phyloP scores from a whole-genome alignment of 2,329 filamentous ascomycete genomes.

The Plectosphaerella sp. region DNA sequence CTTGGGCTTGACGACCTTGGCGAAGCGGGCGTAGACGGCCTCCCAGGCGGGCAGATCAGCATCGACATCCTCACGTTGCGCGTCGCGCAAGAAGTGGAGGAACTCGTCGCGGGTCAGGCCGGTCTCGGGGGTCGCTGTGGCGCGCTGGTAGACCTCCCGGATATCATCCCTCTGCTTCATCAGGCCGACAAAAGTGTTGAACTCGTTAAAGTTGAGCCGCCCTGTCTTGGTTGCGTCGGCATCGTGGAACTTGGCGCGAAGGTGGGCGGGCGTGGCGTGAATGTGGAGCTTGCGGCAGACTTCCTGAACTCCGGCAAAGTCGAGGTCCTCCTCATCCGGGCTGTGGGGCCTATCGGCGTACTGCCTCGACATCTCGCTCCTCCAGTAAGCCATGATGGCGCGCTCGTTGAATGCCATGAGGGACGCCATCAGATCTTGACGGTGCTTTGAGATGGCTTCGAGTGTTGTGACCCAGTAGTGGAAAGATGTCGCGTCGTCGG shows the following conservation, averaged over 20 bases:
- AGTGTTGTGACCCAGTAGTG: constrained; percentile 80
- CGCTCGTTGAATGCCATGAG: constrained; percentile 81
- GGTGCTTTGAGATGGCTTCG: constrained; percentile 77
- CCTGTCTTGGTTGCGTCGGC: constrained; percentile 64
- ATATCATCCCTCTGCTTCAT: constrained; percentile 85
- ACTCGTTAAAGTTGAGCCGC: constrained; percentile 72
- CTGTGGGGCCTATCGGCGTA: constrained; percentile 46
- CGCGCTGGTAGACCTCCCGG: constrained; percentile 62
- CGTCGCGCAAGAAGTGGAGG: constrained; percentile 65
- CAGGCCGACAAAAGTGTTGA: constrained; percentile 75
- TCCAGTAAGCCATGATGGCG: constrained; percentile 81
- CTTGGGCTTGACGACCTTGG: constrained; percentile 49
- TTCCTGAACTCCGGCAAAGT: constrained; percentile 73
- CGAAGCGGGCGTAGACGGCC: constrained; percentile 65
- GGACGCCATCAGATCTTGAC: constrained; percentile 86
- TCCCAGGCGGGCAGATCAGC: constrained; percentile 64
- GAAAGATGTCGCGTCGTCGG: constrained; percentile 67
- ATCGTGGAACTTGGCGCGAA: constrained; percentile 69
- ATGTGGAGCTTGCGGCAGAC: constrained; percentile 90
- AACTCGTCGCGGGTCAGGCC: constrained; percentile 74
- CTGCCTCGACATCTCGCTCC: constrained; percentile 72
- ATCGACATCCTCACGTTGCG: constrained; percentile 73
- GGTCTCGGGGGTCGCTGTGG: constrained; percentile 52
- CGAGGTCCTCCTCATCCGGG: constrained; percentile 64
- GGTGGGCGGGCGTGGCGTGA: constrained; percentile 72